phyloP scores from a whole-genome alignment of 495 filamentous ascomycete genomes.

The Arthonia radiata region DNA sequence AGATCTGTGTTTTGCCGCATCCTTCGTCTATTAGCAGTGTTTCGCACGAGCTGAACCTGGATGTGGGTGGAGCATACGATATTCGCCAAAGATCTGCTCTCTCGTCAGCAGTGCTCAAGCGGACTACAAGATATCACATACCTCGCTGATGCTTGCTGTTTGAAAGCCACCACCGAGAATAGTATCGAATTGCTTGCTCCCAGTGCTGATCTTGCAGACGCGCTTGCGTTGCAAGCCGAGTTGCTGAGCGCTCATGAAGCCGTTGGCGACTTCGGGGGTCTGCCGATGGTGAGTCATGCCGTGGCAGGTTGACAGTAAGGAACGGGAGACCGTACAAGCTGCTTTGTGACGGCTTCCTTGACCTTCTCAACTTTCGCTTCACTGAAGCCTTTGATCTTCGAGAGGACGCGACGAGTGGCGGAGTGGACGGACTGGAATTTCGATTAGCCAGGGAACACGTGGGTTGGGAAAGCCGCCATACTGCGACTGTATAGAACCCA shows the following conservation, averaged over 20 bases:
- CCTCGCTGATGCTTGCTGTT: conserved; percentile 60
- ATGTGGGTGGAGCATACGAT: conserved; percentile 19
- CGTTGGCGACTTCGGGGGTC: too few species aligned
- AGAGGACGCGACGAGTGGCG: conserved; percentile 36
- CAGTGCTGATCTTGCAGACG: conserved; percentile 44
- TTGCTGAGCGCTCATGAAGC: conserved; percentile 59
- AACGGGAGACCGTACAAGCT: conserved; percentile 23
- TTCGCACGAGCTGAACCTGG: background rate
- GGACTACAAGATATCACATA: conserved; percentile 11
- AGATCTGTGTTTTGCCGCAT: conserved; percentile 41
- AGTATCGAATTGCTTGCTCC: conserved; percentile 50
- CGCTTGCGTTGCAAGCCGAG: conserved; percentile 39
- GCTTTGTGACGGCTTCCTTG: conserved; percentile 53
- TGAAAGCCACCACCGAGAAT: conserved; percentile 56
- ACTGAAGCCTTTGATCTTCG: conserved; percentile 60
- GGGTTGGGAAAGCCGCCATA: conserved; percentile 10
- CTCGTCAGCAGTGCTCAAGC: background rate
- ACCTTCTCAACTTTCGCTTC: conserved; percentile 65
- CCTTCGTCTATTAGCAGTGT: conserved; percentile 7
- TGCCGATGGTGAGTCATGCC: background rate
- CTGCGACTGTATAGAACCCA: conserved; percentile 47
- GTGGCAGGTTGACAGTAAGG: background rate
- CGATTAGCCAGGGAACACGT: conserved; percentile 1
- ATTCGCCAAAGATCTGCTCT: conserved; percentile 38
- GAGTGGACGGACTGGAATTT: conserved; percentile 32